Base-by-base conservation (phyloP, 768 basidiomycete genomes). In the Lentinula lateritia region DNA sequence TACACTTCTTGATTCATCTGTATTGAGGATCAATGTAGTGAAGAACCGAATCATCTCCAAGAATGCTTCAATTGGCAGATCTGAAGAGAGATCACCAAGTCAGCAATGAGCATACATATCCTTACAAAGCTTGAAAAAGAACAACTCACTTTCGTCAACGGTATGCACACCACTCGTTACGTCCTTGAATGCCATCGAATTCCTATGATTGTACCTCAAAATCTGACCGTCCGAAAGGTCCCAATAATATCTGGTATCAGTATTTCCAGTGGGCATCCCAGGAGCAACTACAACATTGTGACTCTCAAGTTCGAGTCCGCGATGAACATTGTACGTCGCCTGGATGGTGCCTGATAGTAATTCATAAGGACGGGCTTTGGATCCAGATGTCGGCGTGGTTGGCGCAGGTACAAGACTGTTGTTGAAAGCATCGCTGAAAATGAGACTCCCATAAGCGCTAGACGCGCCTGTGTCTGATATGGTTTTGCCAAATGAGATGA, bases 401-500 rank as follows among this genome's bases (percentile, higher is more conserved):
- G 81, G 83, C 3, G 83, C 82, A 6, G 83, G 83, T 59, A 80
- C 80, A 1, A 83, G 68, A 9, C 73, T 77, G 1, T 66, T 71
- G n/a, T 66, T 72, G 36, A 69, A 81, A 2, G 77, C 76, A 45
- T 76, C 74, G 12, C 71, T 72, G 41, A 84, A 70, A 7, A 63
- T 69, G 35, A 83, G 65, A 9, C 58, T 68, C n/a, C 80, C 76
- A 34, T 39, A 60, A 7, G 56, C 63, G 20, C 59, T 54, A 38
- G 68, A 57, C 7, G 55, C 46, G 23, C 63, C 46, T 39, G 48
- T 43, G 43, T 65, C 64, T 18, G 67, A 66, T 46, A 74, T 61
- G 48, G 61, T 60, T 7, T 56, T 63, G 13, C 75, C 78, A 60
- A 83, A 81, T 6, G 78, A 74, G 16, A 52, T 70, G 60, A 76